Base-by-base conservation (phyloP, 306 rosid species). In the Vigna unguiculata region DNA sequence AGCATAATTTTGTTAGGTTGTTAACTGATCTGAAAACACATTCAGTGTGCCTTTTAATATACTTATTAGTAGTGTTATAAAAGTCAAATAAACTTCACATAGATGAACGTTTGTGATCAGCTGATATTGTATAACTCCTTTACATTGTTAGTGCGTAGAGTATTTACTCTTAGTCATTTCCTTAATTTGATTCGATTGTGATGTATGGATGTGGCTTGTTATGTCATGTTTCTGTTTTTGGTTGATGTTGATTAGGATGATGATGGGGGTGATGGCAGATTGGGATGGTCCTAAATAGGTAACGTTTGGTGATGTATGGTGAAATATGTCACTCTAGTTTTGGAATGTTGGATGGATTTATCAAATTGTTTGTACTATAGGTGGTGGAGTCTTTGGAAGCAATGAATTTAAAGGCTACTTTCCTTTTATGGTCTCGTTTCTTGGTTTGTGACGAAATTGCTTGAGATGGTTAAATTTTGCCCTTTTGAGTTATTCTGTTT, bases 371-470 rank as follows among this genome's bases (percentile, higher is more conserved):
- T 43, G 70, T 48, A 20, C 60, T 46, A 24, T 69, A 41, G 72
- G 57, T 54, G 46, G 57, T 38, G 46, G 30, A 46, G 55, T 54
- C 41, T 20, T 9, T 46, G 69, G 30, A 47, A 28, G 68, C n/a
- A 16, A 46, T 46, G 45, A 69, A 61, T 36, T 71, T 22, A 8
- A 49, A 67, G 72, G 72, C 79, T 48, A 49, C 32, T 74, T 85
- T 4, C 69, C 67, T 59, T 61, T 25, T 81, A 69, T 61, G 61
- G 80, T 74, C 57, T 6, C 13, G 36, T 81, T 61, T 59, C 72
- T 60, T 77, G 70, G 24, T 61, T 80, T 57, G 61, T 41, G 36
- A 75, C 30, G 63, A 40, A 22, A 71, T 64, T 84, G 61, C 80
- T 63, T 71, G 58, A 80, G 51, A 59, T 51, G 77, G 38, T 81